Conservation (phyloP, 1,139 yeast species). For the Pichia sp. region DNA sequence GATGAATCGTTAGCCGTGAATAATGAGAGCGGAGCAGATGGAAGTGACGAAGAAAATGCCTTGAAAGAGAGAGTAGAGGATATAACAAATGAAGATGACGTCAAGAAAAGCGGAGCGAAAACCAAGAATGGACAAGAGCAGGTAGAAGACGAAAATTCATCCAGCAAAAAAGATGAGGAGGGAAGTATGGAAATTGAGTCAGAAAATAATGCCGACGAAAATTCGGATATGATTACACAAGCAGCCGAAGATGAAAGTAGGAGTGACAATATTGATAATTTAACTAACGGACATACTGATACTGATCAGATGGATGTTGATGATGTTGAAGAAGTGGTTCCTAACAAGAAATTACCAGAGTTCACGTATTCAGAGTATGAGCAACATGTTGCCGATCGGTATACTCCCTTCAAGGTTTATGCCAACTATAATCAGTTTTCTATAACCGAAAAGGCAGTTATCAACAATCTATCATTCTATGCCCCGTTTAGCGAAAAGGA, state of each 20-base stretch:
- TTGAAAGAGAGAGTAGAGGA: no score
- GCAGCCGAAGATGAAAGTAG: neutral
- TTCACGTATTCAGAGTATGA: conserved; percentile 30
- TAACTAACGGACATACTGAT: neutral
- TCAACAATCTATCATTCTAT: conserved; percentile 52
- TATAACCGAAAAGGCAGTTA: conserved; percentile 49
- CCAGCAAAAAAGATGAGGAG: no score
- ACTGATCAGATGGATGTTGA: neutral
- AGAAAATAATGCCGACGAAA: neutral
- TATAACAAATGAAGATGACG: conserved; percentile 6
- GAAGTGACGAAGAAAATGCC: no score
- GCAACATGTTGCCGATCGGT: conserved; percentile 18
- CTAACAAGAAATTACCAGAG: conserved; percentile 28
- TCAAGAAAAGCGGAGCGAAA: conserved; percentile 14
- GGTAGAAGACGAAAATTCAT: neutral
- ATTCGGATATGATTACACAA: neutral
- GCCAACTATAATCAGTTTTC: conserved; percentile 51
- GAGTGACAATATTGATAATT: neutral
- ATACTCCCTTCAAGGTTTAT: conserved; percentile 55
- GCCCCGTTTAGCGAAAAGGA: conserved; percentile 45
- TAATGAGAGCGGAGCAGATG: no score
- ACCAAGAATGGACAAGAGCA: neutral
- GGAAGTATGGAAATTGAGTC: neutral
- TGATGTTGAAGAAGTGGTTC: neutral
- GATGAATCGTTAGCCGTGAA: no score